Evolutionary conservation across 2,329 filamentous ascomycete species (phyloP).

Genomic region (Passalora sequoiae): DNA sequence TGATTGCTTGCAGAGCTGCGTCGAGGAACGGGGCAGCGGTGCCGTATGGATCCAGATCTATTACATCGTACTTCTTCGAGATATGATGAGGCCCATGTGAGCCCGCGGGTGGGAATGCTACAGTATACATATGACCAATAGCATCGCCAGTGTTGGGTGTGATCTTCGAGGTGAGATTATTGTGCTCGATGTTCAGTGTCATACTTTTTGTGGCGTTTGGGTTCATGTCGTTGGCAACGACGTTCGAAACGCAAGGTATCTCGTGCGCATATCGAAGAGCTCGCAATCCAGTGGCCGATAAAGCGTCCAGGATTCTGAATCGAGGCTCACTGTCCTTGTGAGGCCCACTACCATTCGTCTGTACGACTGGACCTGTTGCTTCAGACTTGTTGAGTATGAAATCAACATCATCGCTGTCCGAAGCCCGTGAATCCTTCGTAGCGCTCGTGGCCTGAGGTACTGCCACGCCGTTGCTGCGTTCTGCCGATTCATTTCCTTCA

Average conservation of each 20-base stretch:
- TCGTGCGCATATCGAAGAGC: slow-evolving; percentile 89
- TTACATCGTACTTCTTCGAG: slow-evolving; percentile 70
- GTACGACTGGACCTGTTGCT: not conserved
- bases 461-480: not conserved
- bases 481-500: not conserved
- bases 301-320: slow-evolving; percentile 87
- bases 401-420: not conserved
- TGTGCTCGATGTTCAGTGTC: slow-evolving; percentile 77
- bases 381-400: not conserved
- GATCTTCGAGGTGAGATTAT: slow-evolving; percentile 66
- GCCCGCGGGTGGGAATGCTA: slow-evolving; percentile 30
- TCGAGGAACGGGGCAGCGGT: slow-evolving; percentile 91
- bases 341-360: not conserved
- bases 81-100: slow-evolving; percentile 36
- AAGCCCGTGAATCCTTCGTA: not conserved
- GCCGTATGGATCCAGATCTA: slow-evolving; percentile 94
- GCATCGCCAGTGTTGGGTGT: slow-evolving; percentile 74
- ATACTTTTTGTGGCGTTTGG: slow-evolving; percentile 54
- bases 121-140: slow-evolving; percentile 80
- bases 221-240: slow-evolving; percentile 80
- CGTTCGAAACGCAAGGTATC: slow-evolving; percentile 52
- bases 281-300: slow-evolving; percentile 88
- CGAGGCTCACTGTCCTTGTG: slow-evolving; percentile 29
- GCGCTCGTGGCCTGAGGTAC: not conserved
- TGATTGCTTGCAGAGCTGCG: slow-evolving; percentile 77